Percentiles rank a stretch among this genome's conserved stretches.
These are phyloP conservation scores for Balansia obtecta DNA, from an alignment of 2,329 filamentous ascomycete genomes.

Conservation along the genomic window DNA sequence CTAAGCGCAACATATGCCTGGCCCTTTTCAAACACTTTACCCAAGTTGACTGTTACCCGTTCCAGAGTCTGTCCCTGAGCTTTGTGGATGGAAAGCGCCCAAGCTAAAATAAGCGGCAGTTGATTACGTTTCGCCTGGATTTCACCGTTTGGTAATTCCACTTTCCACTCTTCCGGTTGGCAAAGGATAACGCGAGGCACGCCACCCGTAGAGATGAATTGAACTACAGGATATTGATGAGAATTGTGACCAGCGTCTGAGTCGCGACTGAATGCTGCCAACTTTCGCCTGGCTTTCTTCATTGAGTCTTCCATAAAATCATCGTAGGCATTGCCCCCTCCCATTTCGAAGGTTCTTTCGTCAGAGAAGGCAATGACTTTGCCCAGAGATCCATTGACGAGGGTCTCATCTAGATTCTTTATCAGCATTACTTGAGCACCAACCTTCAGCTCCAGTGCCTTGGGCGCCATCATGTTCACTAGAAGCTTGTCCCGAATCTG, in stretches of 20 bases:
- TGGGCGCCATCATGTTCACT: conserved; percentile 86
- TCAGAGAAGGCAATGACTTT: conserved; percentile 47
- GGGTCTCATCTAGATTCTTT: conserved; percentile 89
- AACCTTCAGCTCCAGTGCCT: conserved; percentile 67
- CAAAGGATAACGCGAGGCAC: conserved; percentile 55
- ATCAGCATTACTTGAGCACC: conserved; percentile 99
- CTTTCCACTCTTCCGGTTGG: conserved; percentile 85
- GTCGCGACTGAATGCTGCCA: conserved; percentile 36
- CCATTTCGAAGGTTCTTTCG: conserved; percentile 26
- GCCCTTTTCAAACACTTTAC: conserved; percentile 89
- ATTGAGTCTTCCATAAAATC: conserved; percentile 28
- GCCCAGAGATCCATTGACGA: conserved; percentile 91
- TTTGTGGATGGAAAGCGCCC: conserved; percentile 96
- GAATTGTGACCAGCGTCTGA: conserved; percentile 32
- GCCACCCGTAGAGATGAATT: conserved; percentile 68
- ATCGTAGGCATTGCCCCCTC: conserved; percentile 29
- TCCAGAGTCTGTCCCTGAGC: conserved; percentile 92
- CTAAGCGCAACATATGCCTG: conserved; percentile 95
- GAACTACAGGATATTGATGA: conserved; percentile 67
- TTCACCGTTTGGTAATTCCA: conserved; percentile 91
- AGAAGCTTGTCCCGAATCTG: conserved; percentile 64
- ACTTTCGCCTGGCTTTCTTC: conserved; percentile 41
- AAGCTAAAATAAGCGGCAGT: conserved; percentile 82
- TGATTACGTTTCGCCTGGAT: conserved; percentile 78
- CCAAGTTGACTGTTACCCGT: conserved; percentile 86